Percentiles rank a stretch among this genome's conserved stretches.
These are phyloP conservation scores for Prunus fruticosa DNA, from an alignment of 306 rosid genomes.

Conservation along the genomic window DNA sequence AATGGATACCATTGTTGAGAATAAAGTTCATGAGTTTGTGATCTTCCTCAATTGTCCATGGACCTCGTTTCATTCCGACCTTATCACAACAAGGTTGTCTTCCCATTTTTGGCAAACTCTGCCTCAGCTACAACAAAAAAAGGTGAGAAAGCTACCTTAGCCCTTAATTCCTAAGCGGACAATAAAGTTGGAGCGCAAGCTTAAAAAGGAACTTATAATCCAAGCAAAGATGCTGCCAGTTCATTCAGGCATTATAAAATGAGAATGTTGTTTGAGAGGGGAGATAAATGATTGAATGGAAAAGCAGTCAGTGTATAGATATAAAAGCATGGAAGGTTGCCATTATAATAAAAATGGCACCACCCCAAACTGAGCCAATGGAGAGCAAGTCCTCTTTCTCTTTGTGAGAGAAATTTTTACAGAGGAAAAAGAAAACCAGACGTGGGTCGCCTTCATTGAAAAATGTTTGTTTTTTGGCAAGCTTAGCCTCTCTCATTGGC, in stretches of 20 bases:
- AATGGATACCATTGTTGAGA: constrained; percentile 88
- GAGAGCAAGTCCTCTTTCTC: background rate
- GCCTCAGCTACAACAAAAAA: background rate
- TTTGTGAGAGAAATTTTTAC: constrained; percentile 13
- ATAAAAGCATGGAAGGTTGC: constrained; percentile 38
- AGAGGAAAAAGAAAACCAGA: constrained; percentile 26
- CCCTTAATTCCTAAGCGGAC: constrained; percentile 22
- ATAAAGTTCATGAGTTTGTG: constrained; percentile 82
- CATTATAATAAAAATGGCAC: constrained; percentile 47
- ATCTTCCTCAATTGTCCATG: constrained; percentile 98
- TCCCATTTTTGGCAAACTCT: constrained; percentile 52
- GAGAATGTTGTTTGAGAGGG: constrained; percentile 60
- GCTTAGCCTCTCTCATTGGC: constrained; percentile 35
- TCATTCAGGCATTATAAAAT: constrained; percentile 54
- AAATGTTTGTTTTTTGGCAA: constrained; percentile 26
- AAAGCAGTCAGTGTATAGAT: constrained; percentile 46
- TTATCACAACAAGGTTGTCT: constrained; percentile 95
- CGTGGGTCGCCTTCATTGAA: constrained; percentile 52
- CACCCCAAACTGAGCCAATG: background rate
- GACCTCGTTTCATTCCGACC: constrained; percentile 91
- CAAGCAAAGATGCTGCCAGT: constrained; percentile 95
- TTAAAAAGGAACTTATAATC: constrained; percentile 50
- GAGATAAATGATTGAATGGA: constrained; percentile 79
- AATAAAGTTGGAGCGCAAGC: constrained; percentile 25
- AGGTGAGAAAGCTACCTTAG: constrained; percentile 8